A percentile compares a stretch with the other conserved stretches of the same genome.
These are phyloP conservation scores for Oropetium thomaeum DNA, from an alignment of 176 grass and related monocot species.

Conservation along the genomic window DNA sequence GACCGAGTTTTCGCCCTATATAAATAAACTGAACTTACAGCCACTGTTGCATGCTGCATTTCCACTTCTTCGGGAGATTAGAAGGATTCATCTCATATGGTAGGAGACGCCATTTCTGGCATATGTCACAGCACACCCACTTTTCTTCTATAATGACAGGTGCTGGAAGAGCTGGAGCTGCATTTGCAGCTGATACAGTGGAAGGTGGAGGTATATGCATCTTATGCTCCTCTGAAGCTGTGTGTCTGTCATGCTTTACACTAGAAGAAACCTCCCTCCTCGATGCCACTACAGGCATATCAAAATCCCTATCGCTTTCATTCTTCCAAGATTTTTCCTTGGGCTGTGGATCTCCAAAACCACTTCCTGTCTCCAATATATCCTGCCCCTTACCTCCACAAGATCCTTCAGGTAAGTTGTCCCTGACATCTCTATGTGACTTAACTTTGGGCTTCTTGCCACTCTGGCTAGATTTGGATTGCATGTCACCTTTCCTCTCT, in stretches of 20 bases:
- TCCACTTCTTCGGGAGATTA: slow-evolving; percentile 82
- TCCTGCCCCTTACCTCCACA: slow-evolving; percentile 24
- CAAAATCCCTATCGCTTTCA: slow-evolving; percentile 54
- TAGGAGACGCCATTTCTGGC: slow-evolving; percentile 89
- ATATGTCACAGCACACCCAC: slow-evolving; percentile 97
- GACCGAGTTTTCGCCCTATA: background rate
- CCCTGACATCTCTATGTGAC: slow-evolving; percentile 44
- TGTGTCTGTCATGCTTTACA: slow-evolving; percentile 48
- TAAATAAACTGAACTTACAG: slow-evolving; percentile 74
- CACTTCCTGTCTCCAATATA: slow-evolving; percentile 50
- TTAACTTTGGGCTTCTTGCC: slow-evolving; percentile 63
- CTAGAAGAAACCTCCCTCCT: slow-evolving; percentile 52
- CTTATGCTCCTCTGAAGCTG: slow-evolving; percentile 41
- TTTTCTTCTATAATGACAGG: slow-evolving; percentile 78
- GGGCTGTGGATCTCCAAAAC: slow-evolving; percentile 33
- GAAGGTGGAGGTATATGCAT: slow-evolving; percentile 47
- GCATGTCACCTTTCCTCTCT: slow-evolving; percentile 56
- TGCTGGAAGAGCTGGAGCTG: slow-evolving; percentile 37
- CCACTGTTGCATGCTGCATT: slow-evolving; percentile 86
- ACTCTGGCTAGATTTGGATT: slow-evolving; percentile 48
- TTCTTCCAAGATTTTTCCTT: slow-evolving; percentile 52
- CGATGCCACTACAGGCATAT: slow-evolving; percentile 32
- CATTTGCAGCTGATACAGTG: slow-evolving; percentile 45
- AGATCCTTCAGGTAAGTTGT: slow-evolving; percentile 37
- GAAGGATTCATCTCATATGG: slow-evolving; percentile 71